phyloP scores from a whole-genome alignment of 169 alveolate genomes.

The Plasmodium knowlesi region DNA sequence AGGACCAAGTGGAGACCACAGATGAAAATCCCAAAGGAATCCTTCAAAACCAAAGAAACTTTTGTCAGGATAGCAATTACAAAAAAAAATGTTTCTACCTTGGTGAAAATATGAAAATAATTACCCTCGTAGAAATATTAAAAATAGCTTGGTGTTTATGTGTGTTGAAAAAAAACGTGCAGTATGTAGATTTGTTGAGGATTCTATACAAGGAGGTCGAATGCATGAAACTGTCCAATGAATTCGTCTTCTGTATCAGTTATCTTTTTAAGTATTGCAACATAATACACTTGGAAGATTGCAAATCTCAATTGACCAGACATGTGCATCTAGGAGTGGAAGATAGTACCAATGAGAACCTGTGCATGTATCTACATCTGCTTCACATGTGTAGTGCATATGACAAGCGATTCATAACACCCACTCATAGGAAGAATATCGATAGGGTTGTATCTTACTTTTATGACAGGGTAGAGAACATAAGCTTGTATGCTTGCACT shows the following conservation, averaged over 20 bases:
- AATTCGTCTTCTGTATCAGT: constrained; percentile 25
- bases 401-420: neutral
- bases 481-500: constrained; percentile 31
- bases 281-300: constrained; percentile 33
- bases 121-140: constrained; percentile 15
- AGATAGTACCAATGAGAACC: constrained; percentile 32
- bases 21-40: neutral
- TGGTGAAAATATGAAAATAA: constrained; percentile 45
- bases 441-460: constrained; percentile 23
- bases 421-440: constrained; percentile 26
- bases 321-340: neutral
- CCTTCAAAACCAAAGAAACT: neutral
- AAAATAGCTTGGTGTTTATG: constrained; percentile 69
- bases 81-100: constrained; percentile 26
- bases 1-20: neutral
- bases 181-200: constrained; percentile 27
- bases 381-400: constrained; percentile 26
- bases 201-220: constrained; percentile 55
- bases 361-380: constrained; percentile 64
- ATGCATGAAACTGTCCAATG: constrained; percentile 18
- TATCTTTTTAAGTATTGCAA: constrained; percentile 48
- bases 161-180: constrained; percentile 29
- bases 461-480: constrained; percentile 26
- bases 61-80: neutral
- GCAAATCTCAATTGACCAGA: constrained; percentile 20